Conservation (phyloP, 2,329 filamentous ascomycete genomes). For the Akanthomyces uredinophilus region DNA sequence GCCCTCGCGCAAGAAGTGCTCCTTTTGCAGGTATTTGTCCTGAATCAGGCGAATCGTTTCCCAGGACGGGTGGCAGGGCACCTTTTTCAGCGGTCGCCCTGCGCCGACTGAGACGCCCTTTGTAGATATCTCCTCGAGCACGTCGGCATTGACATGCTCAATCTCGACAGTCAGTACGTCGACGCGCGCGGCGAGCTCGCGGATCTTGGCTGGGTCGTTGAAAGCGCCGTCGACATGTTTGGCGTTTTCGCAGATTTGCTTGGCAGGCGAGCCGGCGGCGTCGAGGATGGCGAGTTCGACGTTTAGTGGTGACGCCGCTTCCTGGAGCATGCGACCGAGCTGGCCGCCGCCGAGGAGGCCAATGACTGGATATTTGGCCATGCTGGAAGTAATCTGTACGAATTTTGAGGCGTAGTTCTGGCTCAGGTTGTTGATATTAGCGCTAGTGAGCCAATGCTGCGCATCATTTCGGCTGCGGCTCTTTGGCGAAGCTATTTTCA, state of each 20-base stretch:
- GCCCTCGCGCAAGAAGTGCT: constrained; percentile 62
- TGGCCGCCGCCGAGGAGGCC: constrained; percentile 60
- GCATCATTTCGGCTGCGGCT: background rate
- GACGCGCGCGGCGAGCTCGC: constrained; percentile 67
- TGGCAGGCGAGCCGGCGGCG: constrained; percentile 69
- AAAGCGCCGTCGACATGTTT: constrained; percentile 82
- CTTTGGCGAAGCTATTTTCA: background rate
- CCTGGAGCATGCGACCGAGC: constrained; percentile 88
- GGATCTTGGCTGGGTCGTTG: constrained; percentile 74
- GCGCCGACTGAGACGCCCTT: constrained; percentile 52
- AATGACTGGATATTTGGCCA: constrained; percentile 36
- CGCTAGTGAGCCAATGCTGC: background rate
- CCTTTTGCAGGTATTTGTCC: constrained; percentile 89
- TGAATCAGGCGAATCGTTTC: constrained; percentile 83
- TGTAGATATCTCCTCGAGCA: constrained; percentile 75
- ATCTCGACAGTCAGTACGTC: constrained; percentile 91
- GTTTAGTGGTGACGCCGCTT: constrained; percentile 71
- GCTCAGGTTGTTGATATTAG: background rate
- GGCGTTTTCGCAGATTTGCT: constrained; percentile 73
- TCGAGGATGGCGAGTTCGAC: constrained; percentile 78
- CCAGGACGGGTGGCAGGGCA: constrained; percentile 75
- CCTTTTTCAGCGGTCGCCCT: constrained; percentile 37
- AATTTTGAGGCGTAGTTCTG: background rate
- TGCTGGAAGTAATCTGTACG: constrained; percentile 13
- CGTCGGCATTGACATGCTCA: constrained; percentile 87